Evolutionary conservation across 208 protist species (phyloP).

Genomic region (Acanthamoeba lenticulata): DNA sequence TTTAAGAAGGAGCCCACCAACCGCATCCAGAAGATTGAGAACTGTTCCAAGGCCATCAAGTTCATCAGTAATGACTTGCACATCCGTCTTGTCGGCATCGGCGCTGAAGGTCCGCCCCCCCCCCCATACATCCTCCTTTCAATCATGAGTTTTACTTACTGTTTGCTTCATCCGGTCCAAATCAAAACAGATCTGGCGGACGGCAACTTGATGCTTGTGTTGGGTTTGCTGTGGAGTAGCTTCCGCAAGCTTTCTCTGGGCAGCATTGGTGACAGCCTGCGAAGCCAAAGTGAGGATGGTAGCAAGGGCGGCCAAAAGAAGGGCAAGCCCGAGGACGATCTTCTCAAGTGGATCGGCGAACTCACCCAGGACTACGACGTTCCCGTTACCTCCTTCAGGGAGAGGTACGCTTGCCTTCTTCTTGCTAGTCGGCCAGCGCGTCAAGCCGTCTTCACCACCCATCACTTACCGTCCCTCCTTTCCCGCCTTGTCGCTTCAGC

Average conservation of each 20-base stretch:
- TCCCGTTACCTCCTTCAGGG: not conserved
- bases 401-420: not conserved
- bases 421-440: too few relatives aligned
- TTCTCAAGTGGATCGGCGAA: slow-evolving; percentile 26
- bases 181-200: slow-evolving; percentile 4
- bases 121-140: not conserved
- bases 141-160: not conserved
- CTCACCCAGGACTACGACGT: not conserved
- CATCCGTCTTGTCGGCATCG: slow-evolving; percentile 27
- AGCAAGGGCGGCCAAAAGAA: not conserved
- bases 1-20: slow-evolving; percentile 41
- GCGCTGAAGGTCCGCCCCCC: not conserved
- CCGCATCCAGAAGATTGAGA: slow-evolving; percentile 41
- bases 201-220: slow-evolving; percentile 37
- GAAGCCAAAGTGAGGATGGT: not conserved
- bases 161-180: not conserved
- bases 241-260: slow-evolving; percentile 28
- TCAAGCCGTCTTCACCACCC: too few relatives aligned
- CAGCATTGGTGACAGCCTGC: not conserved
- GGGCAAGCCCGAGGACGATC: slow-evolving; percentile 24
- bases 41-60: slow-evolving; percentile 55
- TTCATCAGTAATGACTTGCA: not conserved
- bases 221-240: slow-evolving; percentile 56
- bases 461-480: not conserved
- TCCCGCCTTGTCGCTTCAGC: not conserved